Evolutionary conservation across 306 rosid species (phyloP), one percentile per base, ranked within the genome.

Genomic region (Prunus dulcis): DNA sequence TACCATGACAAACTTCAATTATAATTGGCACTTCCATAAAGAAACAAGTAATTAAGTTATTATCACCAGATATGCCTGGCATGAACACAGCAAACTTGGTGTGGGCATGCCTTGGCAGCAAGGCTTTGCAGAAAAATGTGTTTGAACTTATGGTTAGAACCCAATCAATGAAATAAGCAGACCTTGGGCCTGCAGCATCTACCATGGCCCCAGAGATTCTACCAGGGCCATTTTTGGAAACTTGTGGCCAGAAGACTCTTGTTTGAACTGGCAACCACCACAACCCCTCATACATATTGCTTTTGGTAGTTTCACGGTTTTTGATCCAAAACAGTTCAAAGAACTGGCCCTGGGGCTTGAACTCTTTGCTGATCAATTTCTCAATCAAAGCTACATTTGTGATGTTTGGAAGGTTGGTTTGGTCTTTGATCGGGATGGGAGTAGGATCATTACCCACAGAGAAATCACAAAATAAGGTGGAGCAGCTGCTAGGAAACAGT

Each of bases 191-290:
- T 38, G 80, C 72, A 1, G 82, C 93, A 75, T 83, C 84, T 79
- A 66, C 68, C 46, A 7, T 80, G 64, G 80, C 85, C 60, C 90
- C 92, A 3, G 43, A 78, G n/a, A 77, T 82, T 79, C 74, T 78
- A 25, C 97, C 92, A 47, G 96, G 96, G 63, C 96, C 93, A 75
- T 76, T 88, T 69, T 38, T 85, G 17, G 89, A 13, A 78, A 71
- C 72, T 86, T 86, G 20, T 76, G 75, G 86, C 55, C 80, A 28
- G 87, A 50, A 57, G 84, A 69, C 73, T 41, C 64, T 50, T 72
- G 67, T 41, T 53, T 81, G 14, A 41, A 67, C 4, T 81, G 85
- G 85, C 78, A 65, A 34, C 63, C 45, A n/a, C 85, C 64, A 2
- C 20, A 23, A 28, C 72, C 82, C 1, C 82, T 77, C 50, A 19